Percentiles rank a stretch among this genome's conserved stretches.
Evolutionary conservation across 768 basidiomycete genomes (phyloP).

Genomic region (Termitomyces sp.): DNA sequence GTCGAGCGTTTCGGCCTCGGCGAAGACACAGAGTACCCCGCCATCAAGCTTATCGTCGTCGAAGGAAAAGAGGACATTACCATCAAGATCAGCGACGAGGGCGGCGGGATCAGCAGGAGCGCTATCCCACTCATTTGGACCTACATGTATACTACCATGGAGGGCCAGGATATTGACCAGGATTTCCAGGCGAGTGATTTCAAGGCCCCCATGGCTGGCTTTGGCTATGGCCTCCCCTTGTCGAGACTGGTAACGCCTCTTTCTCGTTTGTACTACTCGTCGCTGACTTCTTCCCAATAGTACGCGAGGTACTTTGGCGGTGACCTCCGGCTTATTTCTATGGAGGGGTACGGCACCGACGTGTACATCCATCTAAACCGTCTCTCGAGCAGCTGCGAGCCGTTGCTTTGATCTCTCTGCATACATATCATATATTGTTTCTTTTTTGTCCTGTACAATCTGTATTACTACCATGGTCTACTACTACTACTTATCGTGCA

Average conservation of each 20-base stretch:
- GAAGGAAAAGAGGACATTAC: constrained; percentile 99
- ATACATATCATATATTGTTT: no score
- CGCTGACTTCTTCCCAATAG: constrained; percentile 26
- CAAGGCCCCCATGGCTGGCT: constrained; percentile 97
- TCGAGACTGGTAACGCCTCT: constrained; percentile 68
- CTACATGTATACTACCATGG: constrained; percentile 94
- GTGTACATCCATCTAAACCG: constrained; percentile 91
- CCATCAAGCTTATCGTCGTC: constrained; percentile 92
- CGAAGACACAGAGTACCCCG: constrained; percentile 72
- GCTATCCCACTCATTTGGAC: constrained; percentile 97
- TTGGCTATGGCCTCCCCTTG: constrained; percentile 89
- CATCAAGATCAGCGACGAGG: constrained; percentile 98
- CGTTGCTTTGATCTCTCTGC: background rate
- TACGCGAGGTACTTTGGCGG: constrained; percentile 96
- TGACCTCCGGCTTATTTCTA: constrained; percentile 88
- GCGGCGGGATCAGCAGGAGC: constrained; percentile 86
- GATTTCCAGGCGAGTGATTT: constrained; percentile 86
- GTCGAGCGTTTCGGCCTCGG: constrained; percentile 90
- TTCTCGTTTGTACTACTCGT: no score
- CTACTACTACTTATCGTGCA: constrained; percentile 48
- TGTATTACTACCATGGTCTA: background rate
- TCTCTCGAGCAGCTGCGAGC: constrained; percentile 58
- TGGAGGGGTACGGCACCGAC: constrained; percentile 98
- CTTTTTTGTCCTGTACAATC: background rate
- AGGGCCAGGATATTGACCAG: constrained; percentile 64